Conservation (phyloP, 257 asterid species). For the Apocynum venetum region DNA sequence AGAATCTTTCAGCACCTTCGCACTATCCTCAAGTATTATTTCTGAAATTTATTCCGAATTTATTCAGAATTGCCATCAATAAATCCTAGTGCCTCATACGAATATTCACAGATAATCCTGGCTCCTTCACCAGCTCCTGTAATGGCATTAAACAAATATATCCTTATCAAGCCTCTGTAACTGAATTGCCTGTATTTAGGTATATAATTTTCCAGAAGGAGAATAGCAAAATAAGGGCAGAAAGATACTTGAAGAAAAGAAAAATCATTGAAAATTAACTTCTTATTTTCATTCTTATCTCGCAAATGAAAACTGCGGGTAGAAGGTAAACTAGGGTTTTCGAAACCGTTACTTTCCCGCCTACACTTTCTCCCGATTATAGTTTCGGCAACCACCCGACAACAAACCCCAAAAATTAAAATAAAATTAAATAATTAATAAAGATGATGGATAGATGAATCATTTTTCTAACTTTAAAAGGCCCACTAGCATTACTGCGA, state of each 20-base stretch:
- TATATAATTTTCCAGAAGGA: background rate
- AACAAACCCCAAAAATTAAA: background rate
- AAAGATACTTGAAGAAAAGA: background rate
- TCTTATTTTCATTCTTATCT: background rate
- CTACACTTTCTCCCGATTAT: background rate
- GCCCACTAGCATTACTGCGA: no score
- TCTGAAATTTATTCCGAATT: background rate
- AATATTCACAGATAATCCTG: background rate
- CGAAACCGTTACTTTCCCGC: constrained; percentile 7
- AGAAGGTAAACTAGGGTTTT: background rate
- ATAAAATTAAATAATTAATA: no score
- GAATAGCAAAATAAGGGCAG: background rate
- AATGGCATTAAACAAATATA: background rate
- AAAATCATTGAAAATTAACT: background rate
- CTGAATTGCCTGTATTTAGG: background rate
- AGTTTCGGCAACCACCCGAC: background rate
- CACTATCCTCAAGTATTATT: no score
- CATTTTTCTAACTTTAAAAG: no score
- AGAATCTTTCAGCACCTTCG: background rate
- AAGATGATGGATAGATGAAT: no score
- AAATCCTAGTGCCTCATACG: background rate
- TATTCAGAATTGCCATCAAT: background rate
- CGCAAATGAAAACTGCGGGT: background rate
- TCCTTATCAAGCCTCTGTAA: constrained; percentile 5
- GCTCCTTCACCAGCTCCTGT: background rate